A percentile compares a stretch with the other conserved stretches of the same genome.
Conservation (phyloP, 257 asterid genomes). For the Asclepias syriaca region DNA sequence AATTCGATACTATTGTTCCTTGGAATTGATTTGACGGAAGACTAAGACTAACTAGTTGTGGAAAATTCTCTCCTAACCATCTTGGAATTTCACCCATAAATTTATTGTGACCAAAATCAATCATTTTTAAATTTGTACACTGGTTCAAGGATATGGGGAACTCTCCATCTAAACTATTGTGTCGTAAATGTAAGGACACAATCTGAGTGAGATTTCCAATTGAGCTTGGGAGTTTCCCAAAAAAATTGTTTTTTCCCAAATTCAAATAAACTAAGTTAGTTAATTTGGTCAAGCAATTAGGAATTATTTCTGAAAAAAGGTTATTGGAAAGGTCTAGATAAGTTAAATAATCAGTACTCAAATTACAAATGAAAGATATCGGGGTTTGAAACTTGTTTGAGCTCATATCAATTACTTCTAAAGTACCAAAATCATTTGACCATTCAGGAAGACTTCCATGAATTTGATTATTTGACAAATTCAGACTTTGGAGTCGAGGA, state of each 20-base stretch:
- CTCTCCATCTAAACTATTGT: constrained; percentile 17
- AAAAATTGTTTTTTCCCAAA: constrained; percentile 19
- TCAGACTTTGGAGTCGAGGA: neutral
- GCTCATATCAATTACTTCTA: constrained; percentile 1
- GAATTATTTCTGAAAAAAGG: constrained; percentile 18
- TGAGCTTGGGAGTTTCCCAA: constrained; percentile 18
- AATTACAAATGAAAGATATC: constrained; percentile 17
- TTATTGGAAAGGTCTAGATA: constrained; percentile 21
- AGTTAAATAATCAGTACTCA: neutral
- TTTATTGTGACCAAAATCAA: constrained; percentile 18
- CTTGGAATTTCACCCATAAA: constrained; percentile 14
- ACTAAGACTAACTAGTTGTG: neutral
- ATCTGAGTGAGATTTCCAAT: constrained; percentile 12
- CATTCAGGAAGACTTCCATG: constrained; percentile 22
- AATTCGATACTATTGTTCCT: constrained; percentile 20
- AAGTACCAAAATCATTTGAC: neutral
- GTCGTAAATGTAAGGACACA: constrained; percentile 1
- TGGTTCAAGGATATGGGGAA: constrained; percentile 11
- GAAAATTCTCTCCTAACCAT: constrained; percentile 10
- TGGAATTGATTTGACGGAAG: constrained; percentile 16
- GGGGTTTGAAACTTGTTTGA: constrained; percentile 25
- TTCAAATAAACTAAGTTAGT: neutral
- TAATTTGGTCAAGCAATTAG: constrained; percentile 21
- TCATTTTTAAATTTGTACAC: neutral
- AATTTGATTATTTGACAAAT: constrained; percentile 31